Base-by-base conservation (phyloP, 768 basidiomycete genomes). In the Pleurotus djamor region DNA sequence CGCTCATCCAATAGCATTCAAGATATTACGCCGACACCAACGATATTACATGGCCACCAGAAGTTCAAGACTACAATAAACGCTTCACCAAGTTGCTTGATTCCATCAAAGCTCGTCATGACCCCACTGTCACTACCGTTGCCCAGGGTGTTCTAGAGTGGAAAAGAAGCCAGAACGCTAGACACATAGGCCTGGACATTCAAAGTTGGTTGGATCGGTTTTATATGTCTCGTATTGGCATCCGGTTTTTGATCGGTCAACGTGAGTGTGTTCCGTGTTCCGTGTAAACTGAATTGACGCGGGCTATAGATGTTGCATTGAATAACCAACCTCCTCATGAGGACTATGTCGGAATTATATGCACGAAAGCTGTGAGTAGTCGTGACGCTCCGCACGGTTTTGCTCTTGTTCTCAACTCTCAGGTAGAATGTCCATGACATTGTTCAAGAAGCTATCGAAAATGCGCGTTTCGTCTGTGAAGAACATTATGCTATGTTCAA, bases 371-470 rank as follows among this genome's bases (percentile, higher is more conserved):
- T 1, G 89, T 92, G 63, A 64, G 89, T 81, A 16, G 59, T 36
- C 17, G 21, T 34, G 38, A 32, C 58, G 16, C n/a, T 13, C 43
- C 50, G 5, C 41, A 35, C 55, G 17, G 41, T 49, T 28, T 9
- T 28, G 7, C 14, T 44, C n/a, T 17, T 44, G 14, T 38, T 51
- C 52, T 63, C 43, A 33, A 57, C 51, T 41, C 62, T 38, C 45
- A 34, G 21, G 21, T 66, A 92, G 85, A 98, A 95, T 71, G 88
- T 99, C 0, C 94, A 95, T 66, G 95, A 98, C 68, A 97, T 98
- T 63, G 89, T 96, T n/a, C 90, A 93, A 68, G 97, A 99, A 79
- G 92, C 96, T 0, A 98, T 98, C 65, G 96, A 99, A 72, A 98
- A 99, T 72, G 95, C 97, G 5, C 86, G 90, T 14, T 92, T 88